Evolutionary conservation across 495 filamentous ascomycete genomes (phyloP), one percentile per base, ranked within the genome.

Genomic region (Physcia stellaris): DNA sequence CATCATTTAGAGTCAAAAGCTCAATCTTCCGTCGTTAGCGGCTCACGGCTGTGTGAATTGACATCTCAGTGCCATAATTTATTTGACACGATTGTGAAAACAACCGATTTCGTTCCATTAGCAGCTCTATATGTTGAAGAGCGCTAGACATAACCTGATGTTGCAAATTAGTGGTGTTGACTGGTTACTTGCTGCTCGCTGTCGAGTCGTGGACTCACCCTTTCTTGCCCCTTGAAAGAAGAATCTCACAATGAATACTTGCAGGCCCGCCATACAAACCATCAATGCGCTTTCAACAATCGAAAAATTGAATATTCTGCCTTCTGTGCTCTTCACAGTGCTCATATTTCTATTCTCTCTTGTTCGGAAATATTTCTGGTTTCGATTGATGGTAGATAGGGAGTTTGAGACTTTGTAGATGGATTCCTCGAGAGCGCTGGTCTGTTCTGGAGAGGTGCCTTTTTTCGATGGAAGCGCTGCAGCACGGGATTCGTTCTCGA

Each of bases 341-440:
- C 84, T 93, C 63, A 96, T 94, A 59, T 99, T 99, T 32, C 92
- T 75, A 68, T 99, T 96, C 67, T 99, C 92, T 45, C 92, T 77
- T 2, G 92, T 99, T 23, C 92, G 83, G 78, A 99, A 99, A 64
- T 96, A 96, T 56, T 96, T 96, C 57, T 99, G 92, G 66, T 94
- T 94, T 33, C 92, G 78, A 13, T 83, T 84, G 55, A 99, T 88
- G 39, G 88, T 95, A n/a, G 86, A 93, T 26, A 99, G 64, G 53
- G 92, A 84, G 36, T 82, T 77, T 4, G 88, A 95, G 36, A 99
- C 66, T 63, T 95, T 95, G 69, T 84, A 83, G 55, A 96, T 82
- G 9, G 86, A 92, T 63, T 99, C 92, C 55, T 96, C 90, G 24
- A 99, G 72, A 6, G 74, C 79, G 33, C 77, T 75, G 10, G 88